Conservation (phyloP, 495 filamentous ascomycete genomes). For the Tuber calosporum region DNA sequence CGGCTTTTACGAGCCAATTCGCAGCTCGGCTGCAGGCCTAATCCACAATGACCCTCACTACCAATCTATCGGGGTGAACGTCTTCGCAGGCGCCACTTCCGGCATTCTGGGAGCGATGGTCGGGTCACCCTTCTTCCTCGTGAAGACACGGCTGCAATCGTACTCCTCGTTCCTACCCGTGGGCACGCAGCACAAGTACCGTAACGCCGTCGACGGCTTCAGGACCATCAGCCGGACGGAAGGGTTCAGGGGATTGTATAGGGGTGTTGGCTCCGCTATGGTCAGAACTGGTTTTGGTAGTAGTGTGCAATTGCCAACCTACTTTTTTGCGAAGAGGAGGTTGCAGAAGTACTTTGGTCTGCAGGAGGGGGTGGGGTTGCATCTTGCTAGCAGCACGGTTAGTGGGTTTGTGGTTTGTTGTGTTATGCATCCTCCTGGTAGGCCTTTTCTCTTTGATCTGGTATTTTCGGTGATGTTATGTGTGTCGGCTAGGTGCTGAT, state of each 20-base stretch:
- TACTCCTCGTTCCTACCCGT: constrained; percentile 91
- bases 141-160: constrained; percentile 93
- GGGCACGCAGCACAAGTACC: constrained; percentile 90
- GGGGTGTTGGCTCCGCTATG: constrained; percentile 92
- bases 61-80: constrained; percentile 83
- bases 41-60: constrained; percentile 63
- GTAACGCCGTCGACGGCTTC: constrained; percentile 75
- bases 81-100: constrained; percentile 79
- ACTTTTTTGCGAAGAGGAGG: constrained; percentile 92
- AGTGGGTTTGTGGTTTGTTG: constrained; percentile 96
- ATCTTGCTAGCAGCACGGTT: constrained; percentile 77
- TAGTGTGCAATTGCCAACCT: constrained; percentile 92
- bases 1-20: constrained; percentile 95
- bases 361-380: constrained; percentile 82
- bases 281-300: constrained; percentile 91
- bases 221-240: constrained; percentile 67
- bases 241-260: constrained; percentile 73
- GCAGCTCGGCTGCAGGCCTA: constrained; percentile 51
- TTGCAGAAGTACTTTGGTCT: constrained; percentile 73
- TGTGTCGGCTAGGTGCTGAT: constrained; percentile 1
- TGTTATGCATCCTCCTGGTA: constrained; percentile 96
- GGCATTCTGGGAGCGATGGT: constrained; percentile 84
- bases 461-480: neutral
- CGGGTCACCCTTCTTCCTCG: constrained; percentile 95
- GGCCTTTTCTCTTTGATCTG: constrained; percentile 21